Evolutionary conservation across 2,329 filamentous ascomycete species (phyloP), one percentile per base, ranked within the genome.

Genomic region (Pseudonectria buxi): DNA sequence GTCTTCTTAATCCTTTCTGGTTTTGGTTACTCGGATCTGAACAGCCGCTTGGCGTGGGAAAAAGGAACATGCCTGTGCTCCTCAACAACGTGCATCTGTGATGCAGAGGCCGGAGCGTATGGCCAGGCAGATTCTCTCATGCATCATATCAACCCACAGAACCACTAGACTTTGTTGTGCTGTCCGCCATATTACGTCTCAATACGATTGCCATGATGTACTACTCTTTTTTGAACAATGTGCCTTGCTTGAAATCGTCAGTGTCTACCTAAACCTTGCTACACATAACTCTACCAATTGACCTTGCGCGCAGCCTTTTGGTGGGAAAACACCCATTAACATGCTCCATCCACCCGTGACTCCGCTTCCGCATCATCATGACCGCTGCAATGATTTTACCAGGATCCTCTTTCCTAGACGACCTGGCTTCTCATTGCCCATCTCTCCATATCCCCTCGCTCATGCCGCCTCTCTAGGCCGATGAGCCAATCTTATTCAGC

Each of bases 401-500:
- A 43, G 38, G n/a, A 35, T 44, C 36, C 37, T 36, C 32, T 41
- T 44, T 24, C 42, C 33, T 35, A 36, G 34, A 37, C 27, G 42
- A 37, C 42, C 36, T 29, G 41, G 37, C 32, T 32, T 36, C 38
- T 15, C 14, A 32, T 35, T 27, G 39, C 36, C 13, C 30, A 22
- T 31, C 25, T 30, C 10, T 26, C 24, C 37, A 16, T n/a, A 38
- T 39, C 40, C 35, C 39, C 34, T 16, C 28, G 34, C 31, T 9
- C 5, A 22, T 9, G 18, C 18, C 18, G 18, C 5, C 18, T 22
- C 18, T 38, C 38, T 52, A 59, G 24, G 55, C 47, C 26, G 54
- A 52, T 16, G 60, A 62, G 39, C 74, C 76, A 51, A 82, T 81
- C 65, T 90, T 92, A 69, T 89, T 95, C 44, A 98, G 69, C 2